Percentiles rank a stretch among this genome's conserved stretches.
These are phyloP conservation scores for Nicotiana obtusifolia DNA, from an alignment of 257 asterid species.

Conservation along the genomic window DNA sequence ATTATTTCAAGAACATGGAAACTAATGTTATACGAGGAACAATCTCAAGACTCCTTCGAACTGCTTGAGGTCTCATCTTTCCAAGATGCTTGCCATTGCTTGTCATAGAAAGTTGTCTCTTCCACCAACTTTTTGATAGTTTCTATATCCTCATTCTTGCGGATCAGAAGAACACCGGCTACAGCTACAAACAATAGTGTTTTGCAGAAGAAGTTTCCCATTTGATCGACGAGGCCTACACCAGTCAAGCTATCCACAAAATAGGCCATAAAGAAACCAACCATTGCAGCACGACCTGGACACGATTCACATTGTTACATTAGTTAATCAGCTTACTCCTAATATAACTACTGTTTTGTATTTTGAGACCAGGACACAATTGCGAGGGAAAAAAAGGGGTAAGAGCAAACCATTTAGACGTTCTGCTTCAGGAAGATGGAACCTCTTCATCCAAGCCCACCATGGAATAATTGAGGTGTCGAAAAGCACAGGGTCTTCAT, in stretches of 20 bases:
- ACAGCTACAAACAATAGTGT: constrained; percentile 69
- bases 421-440: constrained; percentile 98
- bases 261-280: constrained; percentile 98
- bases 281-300: constrained; percentile 98
- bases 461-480: constrained; percentile 89
- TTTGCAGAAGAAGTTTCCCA: constrained; percentile 93
- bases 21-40: neutral
- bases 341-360: neutral
- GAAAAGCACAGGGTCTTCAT: constrained; percentile 63
- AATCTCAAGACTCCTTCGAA: constrained; percentile 16
- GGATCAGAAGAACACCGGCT: constrained; percentile 67
- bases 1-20: neutral
- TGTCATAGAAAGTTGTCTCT: constrained; percentile 80
- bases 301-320: neutral
- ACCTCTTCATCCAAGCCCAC: constrained; percentile 98
- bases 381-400: neutral
- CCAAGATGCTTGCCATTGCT: constrained; percentile 99
- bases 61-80: constrained; percentile 53
- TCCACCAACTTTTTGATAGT: constrained; percentile 63
- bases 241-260: constrained; percentile 90
- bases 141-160: constrained; percentile 87
- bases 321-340: neutral
- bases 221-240: constrained; percentile 89
- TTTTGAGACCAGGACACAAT: neutral
- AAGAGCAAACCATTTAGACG: constrained; percentile 71